Conservation (phyloP, 257 asterid species). For the Echium plantagineum region DNA sequence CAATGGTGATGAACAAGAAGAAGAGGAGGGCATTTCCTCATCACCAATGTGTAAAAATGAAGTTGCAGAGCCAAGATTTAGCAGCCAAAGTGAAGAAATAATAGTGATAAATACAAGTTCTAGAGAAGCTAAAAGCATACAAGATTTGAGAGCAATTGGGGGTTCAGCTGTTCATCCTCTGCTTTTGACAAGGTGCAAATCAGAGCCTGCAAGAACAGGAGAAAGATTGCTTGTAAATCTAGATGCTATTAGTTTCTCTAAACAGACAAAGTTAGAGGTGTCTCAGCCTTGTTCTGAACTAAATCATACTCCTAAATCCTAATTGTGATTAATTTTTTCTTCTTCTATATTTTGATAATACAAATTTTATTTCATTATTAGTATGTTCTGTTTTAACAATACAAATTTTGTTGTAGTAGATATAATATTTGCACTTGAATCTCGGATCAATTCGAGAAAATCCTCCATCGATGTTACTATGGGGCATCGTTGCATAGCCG, state of each 20-base stretch:
- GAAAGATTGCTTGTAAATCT: slow-evolving; percentile 32
- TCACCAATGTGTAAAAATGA: slow-evolving; percentile 9
- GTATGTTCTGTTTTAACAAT: not conserved
- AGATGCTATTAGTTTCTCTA: slow-evolving; percentile 23
- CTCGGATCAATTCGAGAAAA: too few relatives aligned
- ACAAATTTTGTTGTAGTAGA: too few relatives aligned
- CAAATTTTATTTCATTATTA: slow-evolving; percentile 11
- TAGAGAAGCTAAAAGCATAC: slow-evolving; percentile 6
- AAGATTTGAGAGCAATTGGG: slow-evolving; percentile 21
- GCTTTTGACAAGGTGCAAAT: slow-evolving; percentile 68
- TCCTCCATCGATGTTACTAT: too few relatives aligned
- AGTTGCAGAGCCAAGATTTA: slow-evolving; percentile 18
- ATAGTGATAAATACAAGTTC: not conserved
- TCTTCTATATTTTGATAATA: slow-evolving; percentile 3
- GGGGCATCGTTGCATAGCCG: too few relatives aligned
- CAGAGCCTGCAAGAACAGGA: slow-evolving; percentile 78
- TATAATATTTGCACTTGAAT: too few relatives aligned
- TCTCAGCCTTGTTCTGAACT: slow-evolving; percentile 20
- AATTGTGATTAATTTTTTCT: slow-evolving; percentile 10
- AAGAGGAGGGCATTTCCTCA: slow-evolving; percentile 8
- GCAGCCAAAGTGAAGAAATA: slow-evolving; percentile 15
- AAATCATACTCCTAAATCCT: slow-evolving; percentile 14
- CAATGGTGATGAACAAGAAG: slow-evolving; percentile 9
- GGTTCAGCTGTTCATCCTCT: slow-evolving; percentile 39
- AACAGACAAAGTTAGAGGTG: slow-evolving; percentile 32